Percentiles rank a stretch among this genome's conserved stretches.
Evolutionary conservation across 352 stramenopile species (phyloP).

Genomic region (Phytophthora meadii): DNA sequence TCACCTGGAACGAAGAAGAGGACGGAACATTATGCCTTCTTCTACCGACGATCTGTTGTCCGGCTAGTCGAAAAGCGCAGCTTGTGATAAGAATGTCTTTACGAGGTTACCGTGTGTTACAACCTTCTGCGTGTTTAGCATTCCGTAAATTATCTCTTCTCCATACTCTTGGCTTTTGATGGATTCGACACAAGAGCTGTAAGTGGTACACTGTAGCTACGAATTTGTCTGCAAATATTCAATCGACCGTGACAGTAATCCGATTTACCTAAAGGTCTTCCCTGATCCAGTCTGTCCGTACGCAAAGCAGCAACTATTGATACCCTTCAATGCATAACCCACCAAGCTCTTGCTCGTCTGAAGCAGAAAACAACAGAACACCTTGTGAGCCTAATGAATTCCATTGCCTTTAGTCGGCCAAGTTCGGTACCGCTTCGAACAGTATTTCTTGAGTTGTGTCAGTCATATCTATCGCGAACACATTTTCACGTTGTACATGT

Average conservation of each 20-base stretch:
- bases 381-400: too few relatives aligned
- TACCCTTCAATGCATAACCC: slow-evolving; percentile 91
- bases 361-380: not conserved
- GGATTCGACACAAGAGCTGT: slow-evolving; percentile 33
- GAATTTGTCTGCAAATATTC: slow-evolving; percentile 53
- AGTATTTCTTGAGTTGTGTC: slow-evolving; percentile 76
- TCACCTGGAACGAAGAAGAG: slow-evolving; percentile 33
- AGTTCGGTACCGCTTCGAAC: slow-evolving; percentile 62
- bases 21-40: slow-evolving; percentile 59
- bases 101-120: slow-evolving; percentile 54
- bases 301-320: slow-evolving; percentile 95
- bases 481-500: not conserved
- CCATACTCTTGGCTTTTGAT: slow-evolving; percentile 68
- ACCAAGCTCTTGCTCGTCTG: slow-evolving; percentile 88
- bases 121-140: slow-evolving; percentile 79
- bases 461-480: slow-evolving; percentile 63
- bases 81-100: slow-evolving; percentile 28
- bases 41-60: slow-evolving; percentile 53
- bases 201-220: not conserved
- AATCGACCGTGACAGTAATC: slow-evolving; percentile 89
- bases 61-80: slow-evolving; percentile 34
- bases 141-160: slow-evolving; percentile 84
- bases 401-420: too few relatives aligned
- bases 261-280: slow-evolving; percentile 84
- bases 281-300: slow-evolving; percentile 90